Percentiles rank a stretch among this genome's conserved stretches.
Evolutionary conservation across 2,329 filamentous ascomycete species (phyloP).

Genomic region (Epichloe uncinata): DNA sequence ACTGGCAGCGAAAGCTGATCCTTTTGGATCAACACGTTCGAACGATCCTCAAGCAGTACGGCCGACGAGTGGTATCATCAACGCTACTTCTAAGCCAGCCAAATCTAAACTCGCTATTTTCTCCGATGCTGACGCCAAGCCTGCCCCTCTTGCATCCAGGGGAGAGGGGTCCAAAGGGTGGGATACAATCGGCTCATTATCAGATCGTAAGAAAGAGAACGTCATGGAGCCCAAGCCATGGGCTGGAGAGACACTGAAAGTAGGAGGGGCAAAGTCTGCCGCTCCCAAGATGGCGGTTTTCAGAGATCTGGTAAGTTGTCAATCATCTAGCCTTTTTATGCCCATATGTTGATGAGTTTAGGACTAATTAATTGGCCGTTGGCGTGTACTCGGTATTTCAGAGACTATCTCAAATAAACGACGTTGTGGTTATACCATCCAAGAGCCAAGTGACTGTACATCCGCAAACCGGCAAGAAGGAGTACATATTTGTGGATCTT

Average conservation of each 20-base stretch:
- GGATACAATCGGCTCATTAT: conserved; percentile 80
- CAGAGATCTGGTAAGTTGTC: conserved; percentile 69
- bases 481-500: conserved; percentile 79
- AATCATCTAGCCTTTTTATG: conserved; percentile 20
- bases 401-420: conserved; percentile 48
- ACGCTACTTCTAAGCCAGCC: conserved; percentile 46
- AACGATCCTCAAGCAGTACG: conserved; percentile 54
- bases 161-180: conserved; percentile 56
- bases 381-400: conserved; percentile 32
- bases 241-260: conserved; percentile 83
- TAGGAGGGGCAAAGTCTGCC: conserved; percentile 69
- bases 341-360: conserved; percentile 76
- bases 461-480: conserved; percentile 66
- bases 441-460: conserved; percentile 72
- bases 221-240: conserved; percentile 73
- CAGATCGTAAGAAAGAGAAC: conserved; percentile 91
- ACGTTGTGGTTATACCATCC: conserved; percentile 55
- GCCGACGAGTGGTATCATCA: conserved; percentile 32
- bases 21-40: conserved; percentile 50
- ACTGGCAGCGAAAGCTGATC: conserved; percentile 73
- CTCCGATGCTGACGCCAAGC: conserved; percentile 56
- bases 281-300: conserved; percentile 78
- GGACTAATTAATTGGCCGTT: conserved; percentile 70
- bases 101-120: conserved; percentile 85
- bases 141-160: conserved; percentile 42